Conservation (phyloP, 2,329 filamentous ascomycete genomes). For the Fusarium duplospermum region DNA sequence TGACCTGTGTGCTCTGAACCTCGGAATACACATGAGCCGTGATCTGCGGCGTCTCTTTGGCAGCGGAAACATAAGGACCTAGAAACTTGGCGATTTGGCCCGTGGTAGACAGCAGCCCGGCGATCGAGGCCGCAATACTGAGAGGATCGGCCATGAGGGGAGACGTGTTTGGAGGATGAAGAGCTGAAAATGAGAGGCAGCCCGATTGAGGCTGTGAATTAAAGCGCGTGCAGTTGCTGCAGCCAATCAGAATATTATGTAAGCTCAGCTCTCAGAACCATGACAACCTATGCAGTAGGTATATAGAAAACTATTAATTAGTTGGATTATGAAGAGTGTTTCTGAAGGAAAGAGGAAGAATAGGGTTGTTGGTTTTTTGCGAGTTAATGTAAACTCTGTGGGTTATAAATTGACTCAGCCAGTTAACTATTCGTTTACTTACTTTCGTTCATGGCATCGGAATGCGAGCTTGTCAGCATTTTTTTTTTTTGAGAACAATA, state of each 20-base stretch:
- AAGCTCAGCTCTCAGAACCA: neutral
- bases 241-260: neutral
- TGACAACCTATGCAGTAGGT: no score
- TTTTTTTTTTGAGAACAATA: no score
- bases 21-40: constrained; percentile 16
- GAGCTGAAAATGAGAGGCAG: constrained; percentile 6
- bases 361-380: no score
- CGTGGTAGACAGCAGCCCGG: neutral
- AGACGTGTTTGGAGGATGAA: neutral
- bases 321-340: no score
- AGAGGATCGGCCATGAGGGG: constrained; percentile 13
- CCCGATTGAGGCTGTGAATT: neutral
- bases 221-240: neutral
- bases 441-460: no score
- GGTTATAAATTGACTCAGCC: no score
- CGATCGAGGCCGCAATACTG: constrained; percentile 23
- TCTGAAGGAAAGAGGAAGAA: neutral
- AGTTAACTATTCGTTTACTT: no score
- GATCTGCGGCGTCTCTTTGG: constrained; percentile 27
- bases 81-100: constrained; percentile 9
- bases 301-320: no score
- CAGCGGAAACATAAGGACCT: constrained; percentile 11
- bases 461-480: no score
- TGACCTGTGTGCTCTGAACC: constrained; percentile 11
- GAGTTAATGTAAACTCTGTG: no score